Evolutionary conservation across 495 filamentous ascomycete genomes (phyloP).

Genomic region (Penicillium subrubescens): DNA sequence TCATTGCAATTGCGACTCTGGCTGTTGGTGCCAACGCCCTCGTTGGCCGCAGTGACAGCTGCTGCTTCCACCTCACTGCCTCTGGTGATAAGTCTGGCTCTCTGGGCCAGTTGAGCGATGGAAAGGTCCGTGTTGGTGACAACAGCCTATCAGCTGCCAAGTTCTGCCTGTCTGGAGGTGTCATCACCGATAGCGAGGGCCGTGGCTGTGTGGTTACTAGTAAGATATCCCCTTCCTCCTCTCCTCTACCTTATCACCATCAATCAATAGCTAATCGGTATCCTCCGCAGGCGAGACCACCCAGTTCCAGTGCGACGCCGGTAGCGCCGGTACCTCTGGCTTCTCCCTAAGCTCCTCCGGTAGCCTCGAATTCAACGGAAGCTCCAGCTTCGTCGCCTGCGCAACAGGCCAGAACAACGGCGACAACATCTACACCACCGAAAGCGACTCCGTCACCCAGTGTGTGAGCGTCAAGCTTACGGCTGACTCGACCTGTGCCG

Average conservation of each 20-base stretch:
- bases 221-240: constrained; percentile 24
- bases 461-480: constrained; percentile 51
- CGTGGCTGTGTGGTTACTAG: constrained; percentile 60
- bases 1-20: constrained; percentile 33
- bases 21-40: constrained; percentile 39
- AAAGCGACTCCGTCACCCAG: constrained; percentile 41
- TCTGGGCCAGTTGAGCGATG: constrained; percentile 52
- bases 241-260: background rate
- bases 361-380: constrained; percentile 46
- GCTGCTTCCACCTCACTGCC: constrained; percentile 50
- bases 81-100: constrained; percentile 45
- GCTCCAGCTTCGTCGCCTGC: constrained; percentile 56
- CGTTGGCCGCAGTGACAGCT: constrained; percentile 34
- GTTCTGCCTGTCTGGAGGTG: constrained; percentile 45
- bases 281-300: constrained; percentile 49
- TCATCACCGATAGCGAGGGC: constrained; percentile 51
- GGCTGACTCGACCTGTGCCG: constrained; percentile 43
- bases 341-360: constrained; percentile 55
- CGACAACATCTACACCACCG: constrained; percentile 55
- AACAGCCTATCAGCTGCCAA: constrained; percentile 33
- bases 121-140: constrained; percentile 54
- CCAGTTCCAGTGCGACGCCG: constrained; percentile 67
- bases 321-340: constrained; percentile 44
- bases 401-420: constrained; percentile 51
- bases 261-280: constrained; percentile 13